Percentiles rank a stretch among this genome's conserved stretches.
Conservation (phyloP, 805 yeast genomes). For the Groenewaldozyma salmanticensis region DNA sequence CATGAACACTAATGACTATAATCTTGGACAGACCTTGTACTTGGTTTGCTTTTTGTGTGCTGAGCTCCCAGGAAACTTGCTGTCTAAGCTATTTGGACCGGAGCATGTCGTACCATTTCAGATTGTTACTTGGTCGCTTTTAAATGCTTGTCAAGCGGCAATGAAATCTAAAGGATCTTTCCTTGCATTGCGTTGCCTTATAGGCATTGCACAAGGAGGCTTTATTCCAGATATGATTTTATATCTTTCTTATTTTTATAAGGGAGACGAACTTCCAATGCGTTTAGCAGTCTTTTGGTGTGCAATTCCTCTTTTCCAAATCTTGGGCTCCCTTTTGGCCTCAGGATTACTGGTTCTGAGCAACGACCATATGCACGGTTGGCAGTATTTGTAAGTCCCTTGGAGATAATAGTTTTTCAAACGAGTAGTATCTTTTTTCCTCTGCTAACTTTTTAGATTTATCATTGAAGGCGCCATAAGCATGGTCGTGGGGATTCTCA, state of each 20-base stretch:
- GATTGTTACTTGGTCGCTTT: constrained; percentile 44
- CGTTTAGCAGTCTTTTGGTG: constrained; percentile 50
- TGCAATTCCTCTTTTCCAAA: constrained; percentile 37
- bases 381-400: constrained; percentile 42
- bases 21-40: constrained; percentile 47
- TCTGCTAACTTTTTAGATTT: no score
- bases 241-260: constrained; percentile 57
- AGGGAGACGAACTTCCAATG: constrained; percentile 42
- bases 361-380: constrained; percentile 34
- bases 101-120: constrained; percentile 55
- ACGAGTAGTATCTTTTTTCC: not conserved
- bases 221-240: constrained; percentile 50
- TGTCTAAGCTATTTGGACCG: constrained; percentile 55
- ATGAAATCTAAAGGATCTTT: constrained; percentile 35
- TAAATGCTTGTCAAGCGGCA: constrained; percentile 42
- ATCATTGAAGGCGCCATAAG: constrained; percentile 50
- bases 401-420: not conserved
- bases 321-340: constrained; percentile 36
- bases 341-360: constrained; percentile 38
- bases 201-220: constrained; percentile 54
- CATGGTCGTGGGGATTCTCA: constrained; percentile 36
- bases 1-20: constrained; percentile 46
- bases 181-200: constrained; percentile 38
- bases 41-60: constrained; percentile 43
- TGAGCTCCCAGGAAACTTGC: constrained; percentile 57